Evolutionary conservation across 1,284 basidiomycete genomes (phyloP), one percentile per base, ranked within the genome.

Genomic region (Tausonia pullulans): DNA sequence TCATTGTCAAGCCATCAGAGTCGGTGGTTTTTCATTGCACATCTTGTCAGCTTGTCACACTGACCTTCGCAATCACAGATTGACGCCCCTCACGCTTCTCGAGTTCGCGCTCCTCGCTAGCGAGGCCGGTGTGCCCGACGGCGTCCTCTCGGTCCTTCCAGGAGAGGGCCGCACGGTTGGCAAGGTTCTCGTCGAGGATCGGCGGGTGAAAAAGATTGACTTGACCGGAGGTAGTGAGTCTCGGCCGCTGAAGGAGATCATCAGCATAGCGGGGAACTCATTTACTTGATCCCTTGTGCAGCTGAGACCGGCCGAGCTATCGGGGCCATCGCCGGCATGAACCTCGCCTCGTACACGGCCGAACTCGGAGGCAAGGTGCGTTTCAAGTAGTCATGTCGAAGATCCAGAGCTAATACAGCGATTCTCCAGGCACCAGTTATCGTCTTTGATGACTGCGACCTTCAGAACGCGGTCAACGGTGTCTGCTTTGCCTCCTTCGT

Each of bases 1-100:
- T 89, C 58, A 80, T 91, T 60, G 84, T 91, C 43, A 91, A 91
- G 70, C 88, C 89, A 2, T 87, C 86, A 45, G 87, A 88, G 76
- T 83, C 68, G 60, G 70, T 27, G 27, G 27, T 27, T 69, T 14
- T 44, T 16, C 14, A 9, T 2, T 5, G 50, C 27, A n/a, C n/a
- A 48, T 27, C 43, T 11, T 40, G 43, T 46, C 56, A 60, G 49
- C 64, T 54, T 39, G n/a, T 40, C 13, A 13, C 48, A 51, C 39
- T 65, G 14, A 40, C 53, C 11, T 59, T 8, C 3, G 16, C 68
- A 63, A 52, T 60, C 43, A 40, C 40, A 68, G 89, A 83, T 77
- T 87, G 46, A 87, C 89, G 13, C 89, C 89, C 2, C 80, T 90
- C 49, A 84, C 86, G 2, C 83, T 90, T 11, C 79, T 90, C 2